A percentile compares a stretch with the other conserved stretches of the same genome.
Conservation (phyloP, 179 eudicot species). For the Drosera spatulata region DNA sequence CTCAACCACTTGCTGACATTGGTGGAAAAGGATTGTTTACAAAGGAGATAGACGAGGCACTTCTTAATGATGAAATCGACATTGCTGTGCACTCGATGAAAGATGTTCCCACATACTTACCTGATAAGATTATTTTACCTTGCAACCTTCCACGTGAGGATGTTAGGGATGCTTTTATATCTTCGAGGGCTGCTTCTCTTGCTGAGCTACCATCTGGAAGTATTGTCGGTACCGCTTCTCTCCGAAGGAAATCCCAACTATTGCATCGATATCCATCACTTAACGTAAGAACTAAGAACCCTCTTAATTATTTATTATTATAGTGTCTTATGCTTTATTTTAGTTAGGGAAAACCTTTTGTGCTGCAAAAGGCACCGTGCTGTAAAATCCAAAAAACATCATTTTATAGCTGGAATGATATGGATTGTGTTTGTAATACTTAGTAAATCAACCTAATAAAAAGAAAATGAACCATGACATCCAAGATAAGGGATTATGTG, state of each 20-base stretch:
- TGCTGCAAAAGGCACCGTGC: too few species aligned
- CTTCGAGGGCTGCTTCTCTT: constrained; percentile 54
- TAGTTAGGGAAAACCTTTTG: too few species aligned
- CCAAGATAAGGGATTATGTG: too few species aligned
- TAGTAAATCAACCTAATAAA: too few species aligned
- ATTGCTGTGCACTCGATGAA: constrained; percentile 99
- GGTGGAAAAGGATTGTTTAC: constrained; percentile 98
- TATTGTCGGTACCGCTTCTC: constrained; percentile 82
- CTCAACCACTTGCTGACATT: constrained; percentile 89
- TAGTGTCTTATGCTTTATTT: too few species aligned
- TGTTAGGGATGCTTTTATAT: constrained; percentile 95
- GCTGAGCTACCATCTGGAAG: constrained; percentile 92
- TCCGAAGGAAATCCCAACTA: constrained; percentile 86
- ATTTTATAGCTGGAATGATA: too few species aligned
- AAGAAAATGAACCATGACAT: too few species aligned
- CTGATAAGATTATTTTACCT: constrained; percentile 68
- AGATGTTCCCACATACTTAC: constrained; percentile 98
- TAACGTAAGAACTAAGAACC: constrained; percentile 26
- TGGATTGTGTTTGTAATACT: too few species aligned
- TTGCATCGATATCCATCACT: constrained; percentile 87
- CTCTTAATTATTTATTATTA: too few species aligned
- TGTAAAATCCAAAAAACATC: too few species aligned
- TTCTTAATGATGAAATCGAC: constrained; percentile 70
- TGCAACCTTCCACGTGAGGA: constrained; percentile 94
- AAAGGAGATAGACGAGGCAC: constrained; percentile 93